Conservation (phyloP, 139 green algal species). For the Chlamydomonas sphaeroides region DNA sequence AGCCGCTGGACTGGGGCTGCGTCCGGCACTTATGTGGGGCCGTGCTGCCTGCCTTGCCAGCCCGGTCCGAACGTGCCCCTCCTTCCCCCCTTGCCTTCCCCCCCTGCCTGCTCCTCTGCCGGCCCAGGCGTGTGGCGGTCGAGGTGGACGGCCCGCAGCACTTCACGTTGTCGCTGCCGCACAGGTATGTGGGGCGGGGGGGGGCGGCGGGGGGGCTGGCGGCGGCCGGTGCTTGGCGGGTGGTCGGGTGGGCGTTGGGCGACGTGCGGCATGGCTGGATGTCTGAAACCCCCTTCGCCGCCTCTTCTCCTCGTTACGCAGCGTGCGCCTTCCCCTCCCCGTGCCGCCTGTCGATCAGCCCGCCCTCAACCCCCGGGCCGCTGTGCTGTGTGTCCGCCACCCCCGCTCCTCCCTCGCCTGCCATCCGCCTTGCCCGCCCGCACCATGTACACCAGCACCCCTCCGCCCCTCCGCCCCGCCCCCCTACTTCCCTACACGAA, state of each 20-base stretch:
- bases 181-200: background rate
- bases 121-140: slow-evolving; percentile 57
- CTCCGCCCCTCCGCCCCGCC: background rate
- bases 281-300: too few relatives aligned
- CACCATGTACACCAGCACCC: too few relatives aligned
- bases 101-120: background rate
- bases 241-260: too few relatives aligned
- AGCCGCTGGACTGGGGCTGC: too few relatives aligned
- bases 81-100: background rate
- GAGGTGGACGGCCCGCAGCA: slow-evolving; percentile 74
- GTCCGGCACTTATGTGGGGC: too few relatives aligned
- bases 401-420: too few relatives aligned
- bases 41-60: background rate
- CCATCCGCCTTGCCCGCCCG: too few relatives aligned
- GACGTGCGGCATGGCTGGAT: too few relatives aligned
- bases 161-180: slow-evolving; percentile 59
- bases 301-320: background rate
- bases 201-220: too few relatives aligned
- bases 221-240: too few relatives aligned
- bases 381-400: too few relatives aligned
- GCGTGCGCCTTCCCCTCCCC: background rate
- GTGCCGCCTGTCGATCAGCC: background rate
- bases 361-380: too few relatives aligned
- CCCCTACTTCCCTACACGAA: background rate
- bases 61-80: background rate